A percentile compares a stretch with the other conserved stretches of the same genome.
phyloP scores from a whole-genome alignment of 2,329 filamentous ascomycete species.

The Xylaria sp. region DNA sequence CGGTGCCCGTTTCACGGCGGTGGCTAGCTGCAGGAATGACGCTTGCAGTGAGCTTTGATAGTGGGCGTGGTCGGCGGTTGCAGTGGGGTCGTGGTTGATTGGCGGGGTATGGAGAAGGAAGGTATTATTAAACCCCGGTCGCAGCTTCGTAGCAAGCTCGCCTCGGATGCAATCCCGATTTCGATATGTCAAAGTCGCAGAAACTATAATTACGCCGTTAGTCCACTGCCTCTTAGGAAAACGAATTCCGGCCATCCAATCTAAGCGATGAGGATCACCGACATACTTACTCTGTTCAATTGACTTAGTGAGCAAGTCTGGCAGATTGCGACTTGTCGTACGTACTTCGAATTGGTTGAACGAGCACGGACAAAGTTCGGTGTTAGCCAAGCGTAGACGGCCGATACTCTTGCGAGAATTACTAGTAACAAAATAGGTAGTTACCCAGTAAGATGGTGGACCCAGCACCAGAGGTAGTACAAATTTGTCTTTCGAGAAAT shows the following conservation, averaged over 20 bases:
- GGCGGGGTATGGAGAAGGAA: conserved; percentile 9
- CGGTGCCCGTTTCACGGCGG: conserved; percentile 19
- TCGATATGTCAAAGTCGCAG: no score
- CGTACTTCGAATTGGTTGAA: not conserved
- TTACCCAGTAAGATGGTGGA: not conserved
- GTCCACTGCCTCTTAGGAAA: not conserved
- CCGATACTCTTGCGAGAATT: not conserved
- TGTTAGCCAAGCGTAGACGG: not conserved
- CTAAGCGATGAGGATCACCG: no score
- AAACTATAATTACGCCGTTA: conserved; percentile 26
- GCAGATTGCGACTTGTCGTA: conserved; percentile 4
- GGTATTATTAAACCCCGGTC: not conserved
- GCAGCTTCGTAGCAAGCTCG: not conserved
- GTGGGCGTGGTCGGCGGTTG: not conserved
- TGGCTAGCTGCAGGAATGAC: conserved; percentile 17
- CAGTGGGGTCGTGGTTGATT: conserved; percentile 1
- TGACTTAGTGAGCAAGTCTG: not conserved
- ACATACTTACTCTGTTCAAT: not conserved
- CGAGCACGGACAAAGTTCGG: conserved; percentile 25
- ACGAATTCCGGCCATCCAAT: not conserved
- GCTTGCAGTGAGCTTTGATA: not conserved
- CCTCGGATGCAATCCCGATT: not conserved
- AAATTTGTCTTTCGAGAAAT: not conserved
- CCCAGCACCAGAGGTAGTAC: not conserved
- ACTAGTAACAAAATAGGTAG: conserved; percentile 13